Conservation (phyloP, 2,329 filamentous ascomycete species). For the Aspergillus sp. region DNA sequence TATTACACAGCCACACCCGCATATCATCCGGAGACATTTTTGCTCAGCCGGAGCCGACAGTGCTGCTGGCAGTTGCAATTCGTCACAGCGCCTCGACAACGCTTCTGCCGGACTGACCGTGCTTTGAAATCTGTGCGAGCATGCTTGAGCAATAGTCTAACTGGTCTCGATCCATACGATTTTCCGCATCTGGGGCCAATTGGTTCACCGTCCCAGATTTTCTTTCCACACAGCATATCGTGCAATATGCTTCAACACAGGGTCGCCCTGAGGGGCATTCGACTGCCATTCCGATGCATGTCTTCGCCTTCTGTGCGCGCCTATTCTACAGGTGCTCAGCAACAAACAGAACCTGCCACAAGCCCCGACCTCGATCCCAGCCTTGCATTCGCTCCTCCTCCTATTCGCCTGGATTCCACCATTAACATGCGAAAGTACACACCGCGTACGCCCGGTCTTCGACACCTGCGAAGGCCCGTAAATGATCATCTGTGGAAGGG, state of each 20-base stretch:
- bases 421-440: conserved; percentile 78
- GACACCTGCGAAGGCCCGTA: conserved; percentile 86
- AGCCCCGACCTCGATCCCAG: conserved; percentile 38
- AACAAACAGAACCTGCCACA: conserved; percentile 29
- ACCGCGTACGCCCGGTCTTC: conserved; percentile 85
- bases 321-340: conserved; percentile 53
- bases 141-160: conserved; percentile 16
- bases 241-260: conserved; percentile 65
- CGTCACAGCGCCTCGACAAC: conserved; percentile 12
- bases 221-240: neutral
- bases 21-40: conserved; percentile 25
- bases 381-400: conserved; percentile 47
- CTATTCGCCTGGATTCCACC: conserved; percentile 41
- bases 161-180: neutral
- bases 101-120: neutral
- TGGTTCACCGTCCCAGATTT: neutral
- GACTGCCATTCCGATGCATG: conserved; percentile 50
- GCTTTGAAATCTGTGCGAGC: conserved; percentile 1
- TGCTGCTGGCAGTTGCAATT: conserved; percentile 6
- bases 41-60: conserved; percentile 9
- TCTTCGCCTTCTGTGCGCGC: conserved; percentile 47
- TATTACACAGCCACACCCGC: conserved; percentile 17
- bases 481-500: conserved; percentile 98
- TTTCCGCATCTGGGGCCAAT: conserved; percentile 5
- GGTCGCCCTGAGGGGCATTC: conserved; percentile 56